Base-by-base conservation (phyloP, 495 filamentous ascomycete species). In the Penicillium paradoxum region DNA sequence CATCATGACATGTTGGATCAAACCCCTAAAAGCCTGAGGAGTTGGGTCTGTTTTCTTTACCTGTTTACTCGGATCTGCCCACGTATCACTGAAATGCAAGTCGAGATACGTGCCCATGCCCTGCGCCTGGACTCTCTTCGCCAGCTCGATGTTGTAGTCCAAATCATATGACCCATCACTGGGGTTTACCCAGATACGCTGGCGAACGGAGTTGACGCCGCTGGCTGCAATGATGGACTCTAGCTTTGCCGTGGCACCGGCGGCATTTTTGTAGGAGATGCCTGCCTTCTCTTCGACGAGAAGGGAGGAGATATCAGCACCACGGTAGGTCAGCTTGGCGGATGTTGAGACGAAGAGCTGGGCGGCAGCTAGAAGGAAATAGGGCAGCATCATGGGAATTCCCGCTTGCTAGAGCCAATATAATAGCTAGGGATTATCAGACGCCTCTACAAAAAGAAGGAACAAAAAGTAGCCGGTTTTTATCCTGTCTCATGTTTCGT, bases 241-340 rank as follows among this genome's bases (percentile, higher is more conserved):
- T 1, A 89, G 71, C 1, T 78, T 64, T 57, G 82, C 70, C 0
- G 66, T 65, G 6, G 68, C 65, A 11, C 84, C 83, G 45, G 71
- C 73, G 0, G 68, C 53, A 44, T 77, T 81, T 60, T 79, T 84
- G 69, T 85, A 90, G 0, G 69, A 69, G 41, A 80, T 71, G 1
- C 84, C 85, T 1, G 74, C 66, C 7, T 75, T 71, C 63, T 90
- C 87, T 56, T 86, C 81, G 3, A 89, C 66, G 3, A 81, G 57
- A 2, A 87, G 71, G 0, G 86, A 90, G 4, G 84, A 88, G 77
- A 87, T 88, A 64, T 90, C 87, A 2, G 85, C 84, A 2, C 86
- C 85, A 55, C 79, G 82, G 65, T 83, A 83, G 4, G 76, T 77
- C 9, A 89, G 75, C 18, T 76, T 75, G 13, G 81, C 72, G 5